phyloP scores from a whole-genome alignment of 345 rosid genomes.

The Linum tenue region DNA sequence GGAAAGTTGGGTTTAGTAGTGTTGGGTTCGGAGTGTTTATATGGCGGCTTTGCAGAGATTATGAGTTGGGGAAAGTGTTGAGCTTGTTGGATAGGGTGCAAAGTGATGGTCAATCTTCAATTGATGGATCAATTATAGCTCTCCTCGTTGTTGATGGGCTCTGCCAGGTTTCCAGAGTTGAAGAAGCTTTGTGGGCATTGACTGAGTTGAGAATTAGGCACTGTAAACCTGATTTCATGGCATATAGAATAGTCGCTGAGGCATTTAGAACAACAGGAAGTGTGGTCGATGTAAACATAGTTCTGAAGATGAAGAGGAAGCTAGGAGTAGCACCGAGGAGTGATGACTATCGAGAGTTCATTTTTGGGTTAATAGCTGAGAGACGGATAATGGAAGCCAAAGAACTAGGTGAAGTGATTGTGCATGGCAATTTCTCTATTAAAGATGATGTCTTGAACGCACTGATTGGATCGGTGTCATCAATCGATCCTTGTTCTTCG shows the following conservation, averaged over 20 bases:
- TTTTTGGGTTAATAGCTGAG: slow-evolving; percentile 48
- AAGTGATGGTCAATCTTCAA: slow-evolving; percentile 13
- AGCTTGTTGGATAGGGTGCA: slow-evolving; percentile 44
- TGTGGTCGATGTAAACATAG: slow-evolving; percentile 45
- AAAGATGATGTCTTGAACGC: slow-evolving; percentile 61
- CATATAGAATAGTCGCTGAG: slow-evolving; percentile 76
- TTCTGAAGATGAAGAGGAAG: slow-evolving; percentile 85
- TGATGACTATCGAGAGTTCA: slow-evolving; percentile 54
- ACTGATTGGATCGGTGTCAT: slow-evolving; percentile 63
- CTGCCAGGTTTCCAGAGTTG: slow-evolving; percentile 49
- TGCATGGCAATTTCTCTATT: slow-evolving; percentile 61
- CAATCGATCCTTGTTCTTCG: slow-evolving; percentile 51
- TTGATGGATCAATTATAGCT: slow-evolving; percentile 69
- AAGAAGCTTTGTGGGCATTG: slow-evolving; percentile 49
- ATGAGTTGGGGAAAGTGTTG: slow-evolving; percentile 32
- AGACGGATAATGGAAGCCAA: slow-evolving; percentile 56
- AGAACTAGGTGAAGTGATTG: slow-evolving; percentile 54
- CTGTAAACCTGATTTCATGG: slow-evolving; percentile 88
- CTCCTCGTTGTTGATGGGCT: slow-evolving; percentile 63
- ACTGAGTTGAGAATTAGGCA: slow-evolving; percentile 60
- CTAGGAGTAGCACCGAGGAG: slow-evolving; percentile 86
- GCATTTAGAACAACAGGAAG: slow-evolving; percentile 40
- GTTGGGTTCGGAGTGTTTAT: slow-evolving; percentile 65
- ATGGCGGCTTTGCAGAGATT: slow-evolving; percentile 42
- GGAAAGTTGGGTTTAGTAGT: slow-evolving; percentile 40